phyloP scores from a whole-genome alignment of 2,329 filamentous ascomycete genomes.

The Alternaria brassicicola region DNA sequence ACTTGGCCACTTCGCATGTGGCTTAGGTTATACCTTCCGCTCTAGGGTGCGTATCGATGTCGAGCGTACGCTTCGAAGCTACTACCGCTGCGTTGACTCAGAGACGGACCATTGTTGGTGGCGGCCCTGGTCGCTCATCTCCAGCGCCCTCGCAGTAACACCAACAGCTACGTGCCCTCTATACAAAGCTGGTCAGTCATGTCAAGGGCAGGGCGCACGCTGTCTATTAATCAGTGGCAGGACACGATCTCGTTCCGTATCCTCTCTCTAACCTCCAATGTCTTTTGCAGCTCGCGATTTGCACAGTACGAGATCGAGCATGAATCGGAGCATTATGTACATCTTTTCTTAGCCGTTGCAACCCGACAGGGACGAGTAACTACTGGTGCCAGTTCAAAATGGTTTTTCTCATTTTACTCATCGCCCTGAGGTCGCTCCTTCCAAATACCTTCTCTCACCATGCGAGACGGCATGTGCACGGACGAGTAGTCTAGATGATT shows the following conservation, averaged over 20 bases:
- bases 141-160: not conserved
- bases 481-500: not conserved
- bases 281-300: not conserved
- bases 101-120: not conserved
- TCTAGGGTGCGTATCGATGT: not conserved
- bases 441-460: not conserved
- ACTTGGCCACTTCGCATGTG: not conserved
- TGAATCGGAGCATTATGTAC: not conserved
- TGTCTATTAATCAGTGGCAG: not conserved
- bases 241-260: not conserved
- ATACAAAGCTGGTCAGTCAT: not conserved
- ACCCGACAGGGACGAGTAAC: not conserved
- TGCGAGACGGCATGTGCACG: not conserved
- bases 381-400: not conserved
- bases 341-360: not conserved
- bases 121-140: not conserved
- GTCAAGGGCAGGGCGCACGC: not conserved
- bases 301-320: not conserved
- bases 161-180: not conserved
- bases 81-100: not conserved
- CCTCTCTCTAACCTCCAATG: not conserved
- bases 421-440: not conserved
- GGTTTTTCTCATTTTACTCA: not conserved
- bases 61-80: not conserved
- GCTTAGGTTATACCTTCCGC: not conserved